Evolutionary conservation across 768 basidiomycete species (phyloP).

Genomic region (Tylopilus rubrobrunneus): DNA sequence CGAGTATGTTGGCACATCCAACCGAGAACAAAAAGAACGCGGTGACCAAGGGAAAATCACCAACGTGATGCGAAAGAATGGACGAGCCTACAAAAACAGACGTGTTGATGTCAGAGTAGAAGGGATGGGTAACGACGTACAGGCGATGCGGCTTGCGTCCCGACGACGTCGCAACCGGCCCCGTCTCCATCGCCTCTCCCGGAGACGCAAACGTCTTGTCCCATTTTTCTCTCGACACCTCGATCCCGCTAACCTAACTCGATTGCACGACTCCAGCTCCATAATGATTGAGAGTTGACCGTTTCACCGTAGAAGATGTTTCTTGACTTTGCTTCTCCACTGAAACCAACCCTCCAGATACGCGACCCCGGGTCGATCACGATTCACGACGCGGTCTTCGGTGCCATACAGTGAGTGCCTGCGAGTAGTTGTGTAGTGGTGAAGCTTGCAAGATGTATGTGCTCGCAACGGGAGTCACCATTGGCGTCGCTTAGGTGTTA

Average conservation of each 20-base stretch:
- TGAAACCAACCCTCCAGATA: constrained; percentile 97
- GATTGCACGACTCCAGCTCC: constrained; percentile 55
- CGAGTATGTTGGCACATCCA: constrained; percentile 78
- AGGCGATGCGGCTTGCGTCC: constrained; percentile 40
- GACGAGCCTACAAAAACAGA: constrained; percentile 45
- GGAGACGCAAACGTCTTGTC: constrained; percentile 57
- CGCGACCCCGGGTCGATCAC: constrained; percentile 91
- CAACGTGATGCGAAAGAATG: constrained; percentile 73
- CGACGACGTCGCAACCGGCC: constrained; percentile 9
- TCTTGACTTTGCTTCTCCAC: constrained; percentile 88
- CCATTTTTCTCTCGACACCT: constrained; percentile 82
- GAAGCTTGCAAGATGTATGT: constrained; percentile 60
- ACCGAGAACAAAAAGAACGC: constrained; percentile 83
- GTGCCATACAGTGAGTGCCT: constrained; percentile 95
- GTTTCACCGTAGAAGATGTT: constrained; percentile 72
- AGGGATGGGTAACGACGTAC: constrained; percentile 38
- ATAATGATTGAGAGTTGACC: constrained; percentile 44
- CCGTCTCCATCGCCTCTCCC: constrained; percentile 31
- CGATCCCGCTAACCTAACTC: constrained; percentile 49
- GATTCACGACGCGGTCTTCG: constrained; percentile 73
- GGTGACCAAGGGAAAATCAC: constrained; percentile 80
- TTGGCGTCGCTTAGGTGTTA: constrained; percentile 44
- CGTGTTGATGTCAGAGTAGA: not conserved
- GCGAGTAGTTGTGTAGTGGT: constrained; percentile 80
- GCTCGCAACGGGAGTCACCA: constrained; percentile 47